A percentile compares a stretch with the other conserved stretches of the same genome.
These are phyloP conservation scores for Kluyveromyces starmeri DNA, from an alignment of 805 yeast genomes.

Conservation along the genomic window DNA sequence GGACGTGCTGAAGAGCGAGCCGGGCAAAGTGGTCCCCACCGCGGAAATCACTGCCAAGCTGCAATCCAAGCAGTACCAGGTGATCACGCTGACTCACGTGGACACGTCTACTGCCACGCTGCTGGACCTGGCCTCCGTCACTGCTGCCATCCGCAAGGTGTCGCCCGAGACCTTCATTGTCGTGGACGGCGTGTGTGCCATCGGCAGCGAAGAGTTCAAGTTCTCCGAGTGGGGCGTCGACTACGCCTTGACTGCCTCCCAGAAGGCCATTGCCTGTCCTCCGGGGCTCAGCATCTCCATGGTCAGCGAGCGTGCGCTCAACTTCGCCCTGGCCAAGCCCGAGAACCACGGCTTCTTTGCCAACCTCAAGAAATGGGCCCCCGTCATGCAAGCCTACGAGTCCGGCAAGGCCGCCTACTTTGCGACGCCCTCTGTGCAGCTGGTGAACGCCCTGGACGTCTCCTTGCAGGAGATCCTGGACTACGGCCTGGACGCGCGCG, in stretches of 20 bases:
- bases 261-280: constrained; percentile 92
- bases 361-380: constrained; percentile 75
- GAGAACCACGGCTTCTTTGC: constrained; percentile 41
- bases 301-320: constrained; percentile 68
- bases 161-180: constrained; percentile 77
- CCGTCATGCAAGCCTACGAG: constrained; percentile 82
- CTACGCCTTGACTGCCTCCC: constrained; percentile 84
- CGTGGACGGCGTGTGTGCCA: constrained; percentile 93
- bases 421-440: constrained; percentile 95
- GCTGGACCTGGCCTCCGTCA: constrained; percentile 54
- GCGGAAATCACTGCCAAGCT: constrained; percentile 49
- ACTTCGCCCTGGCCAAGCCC: constrained; percentile 41
- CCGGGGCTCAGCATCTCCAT: constrained; percentile 78
- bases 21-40: constrained; percentile 63
- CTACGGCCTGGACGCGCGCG: constrained; percentile 48
- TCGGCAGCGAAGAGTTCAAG: constrained; percentile 78
- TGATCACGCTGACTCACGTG: constrained; percentile 85
- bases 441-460: constrained; percentile 69
- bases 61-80: constrained; percentile 42
- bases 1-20: constrained; percentile 58
- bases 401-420: constrained; percentile 65
- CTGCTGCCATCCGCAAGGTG: constrained; percentile 48
- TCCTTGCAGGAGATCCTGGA: constrained; percentile 66
- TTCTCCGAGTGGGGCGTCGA: constrained; percentile 89
- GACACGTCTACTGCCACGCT: constrained; percentile 96